Evolutionary conservation across 2,329 filamentous ascomycete species (phyloP).

Genomic region (Aspergillus ustus): DNA sequence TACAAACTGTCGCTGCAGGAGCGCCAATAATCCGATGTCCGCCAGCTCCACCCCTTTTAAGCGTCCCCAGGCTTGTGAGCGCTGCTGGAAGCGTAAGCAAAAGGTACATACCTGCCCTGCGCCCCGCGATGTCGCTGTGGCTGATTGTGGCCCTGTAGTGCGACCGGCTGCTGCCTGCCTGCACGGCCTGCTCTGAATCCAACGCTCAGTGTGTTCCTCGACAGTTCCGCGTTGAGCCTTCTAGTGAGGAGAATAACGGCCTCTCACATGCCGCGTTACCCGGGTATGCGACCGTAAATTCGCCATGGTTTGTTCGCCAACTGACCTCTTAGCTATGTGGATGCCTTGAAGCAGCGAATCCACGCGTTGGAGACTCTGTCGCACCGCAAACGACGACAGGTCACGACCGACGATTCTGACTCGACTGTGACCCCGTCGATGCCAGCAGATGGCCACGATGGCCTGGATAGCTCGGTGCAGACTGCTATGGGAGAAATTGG

Average conservation of each 20-base stretch:
- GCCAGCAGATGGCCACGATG: not conserved
- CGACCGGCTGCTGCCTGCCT: constrained; percentile 26
- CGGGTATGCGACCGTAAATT: not conserved
- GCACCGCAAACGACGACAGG: constrained; percentile 16
- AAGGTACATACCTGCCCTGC: constrained; percentile 24
- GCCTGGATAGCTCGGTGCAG: constrained; percentile 23
- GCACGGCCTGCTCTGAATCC: constrained; percentile 22
- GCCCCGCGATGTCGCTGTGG: not conserved
- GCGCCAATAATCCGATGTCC: constrained; percentile 1
- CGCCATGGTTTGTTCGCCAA: not conserved
- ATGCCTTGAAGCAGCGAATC: constrained; percentile 26
- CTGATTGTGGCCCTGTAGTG: constrained; percentile 24
- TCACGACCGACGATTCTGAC: not conserved
- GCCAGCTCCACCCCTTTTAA: not conserved
- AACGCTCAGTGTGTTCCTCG: constrained; percentile 19
- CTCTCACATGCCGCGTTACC: constrained; percentile 28
- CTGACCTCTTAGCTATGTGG: constrained; percentile 19
- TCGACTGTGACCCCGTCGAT: not conserved
- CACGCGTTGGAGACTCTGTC: constrained; percentile 21
- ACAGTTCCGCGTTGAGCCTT: constrained; percentile 20
- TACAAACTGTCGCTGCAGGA: not conserved
- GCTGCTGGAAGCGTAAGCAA: constrained; percentile 40
- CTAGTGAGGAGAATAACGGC: constrained; percentile 18
- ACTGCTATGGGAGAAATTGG: constrained; percentile 37
- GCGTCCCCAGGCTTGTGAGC: constrained; percentile 34